Percentiles rank a stretch among this genome's conserved stretches.
Evolutionary conservation across 176 grass and related monocot species (phyloP).

Genomic region (Hordeum vulgare): MorexV3_pseudomolecules_assembly NC_058521.1:606215500-606215999

Average conservation of each 20-base stretch:
- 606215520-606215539: constrained; percentile 45
- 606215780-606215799: constrained; percentile 55
- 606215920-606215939: background rate
- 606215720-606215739: constrained; percentile 61
- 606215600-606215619: background rate
- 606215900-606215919: background rate
- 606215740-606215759: constrained; percentile 74
- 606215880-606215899: background rate
- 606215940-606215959: background rate
- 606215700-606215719: constrained; percentile 77
- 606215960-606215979: constrained; percentile 10
- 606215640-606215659: background rate
- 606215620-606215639: too few species aligned
- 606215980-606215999: background rate
- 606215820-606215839: constrained; percentile 50
- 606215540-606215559: constrained; percentile 50
- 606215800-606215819: constrained; percentile 71
- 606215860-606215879: constrained; percentile 29
- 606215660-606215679: constrained; percentile 51
- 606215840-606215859: constrained; percentile 51
- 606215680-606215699: constrained; percentile 69
- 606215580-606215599: background rate
- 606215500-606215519: constrained; percentile 60
- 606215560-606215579: background rate
- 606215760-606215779: constrained; percentile 46